phyloP scores from a whole-genome alignment of 139 green algal species.

The Chlamydomonas incerta region DNA sequence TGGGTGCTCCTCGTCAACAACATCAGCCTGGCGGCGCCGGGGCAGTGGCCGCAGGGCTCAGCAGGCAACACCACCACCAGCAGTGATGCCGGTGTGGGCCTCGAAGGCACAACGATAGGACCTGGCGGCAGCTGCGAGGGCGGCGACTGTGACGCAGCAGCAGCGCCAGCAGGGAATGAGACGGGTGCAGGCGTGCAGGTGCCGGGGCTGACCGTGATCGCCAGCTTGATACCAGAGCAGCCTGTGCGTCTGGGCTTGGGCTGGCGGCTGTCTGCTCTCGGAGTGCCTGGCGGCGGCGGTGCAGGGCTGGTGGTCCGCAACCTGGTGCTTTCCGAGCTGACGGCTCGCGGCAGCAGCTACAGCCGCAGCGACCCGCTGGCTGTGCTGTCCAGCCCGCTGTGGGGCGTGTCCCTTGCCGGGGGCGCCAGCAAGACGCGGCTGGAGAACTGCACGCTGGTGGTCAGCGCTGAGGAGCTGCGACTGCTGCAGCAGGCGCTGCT shows the following conservation, averaged over 20 bases:
- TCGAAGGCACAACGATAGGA: not conserved
- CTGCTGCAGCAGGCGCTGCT: conserved; percentile 19
- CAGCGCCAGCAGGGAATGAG: too few relatives aligned
- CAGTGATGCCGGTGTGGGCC: not conserved
- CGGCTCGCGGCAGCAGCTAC: not conserved
- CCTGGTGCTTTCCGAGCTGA: not conserved
- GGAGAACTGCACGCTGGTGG: conserved; percentile 2
- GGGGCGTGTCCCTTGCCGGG: not conserved
- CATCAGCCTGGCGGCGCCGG: not conserved
- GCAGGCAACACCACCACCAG: not conserved
- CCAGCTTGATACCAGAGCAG: not conserved
- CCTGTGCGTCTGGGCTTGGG: not conserved
- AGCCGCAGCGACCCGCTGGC: not conserved
- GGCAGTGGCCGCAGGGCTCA: too few relatives aligned
- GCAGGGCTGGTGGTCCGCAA: not conserved
- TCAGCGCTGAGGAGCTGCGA: not conserved
- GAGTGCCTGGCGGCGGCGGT: not conserved
- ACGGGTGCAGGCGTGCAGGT: not conserved
- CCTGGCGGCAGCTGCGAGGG: too few relatives aligned
- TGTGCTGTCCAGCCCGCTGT: conserved; percentile 20
- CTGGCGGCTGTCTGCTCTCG: not conserved
- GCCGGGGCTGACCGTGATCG: not conserved
- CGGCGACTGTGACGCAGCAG: too few relatives aligned
- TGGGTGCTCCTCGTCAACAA: not conserved
- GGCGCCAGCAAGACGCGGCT: not conserved